phyloP scores from a whole-genome alignment of 148 eudicot species.

The Salicornia ramosissima region DNA sequence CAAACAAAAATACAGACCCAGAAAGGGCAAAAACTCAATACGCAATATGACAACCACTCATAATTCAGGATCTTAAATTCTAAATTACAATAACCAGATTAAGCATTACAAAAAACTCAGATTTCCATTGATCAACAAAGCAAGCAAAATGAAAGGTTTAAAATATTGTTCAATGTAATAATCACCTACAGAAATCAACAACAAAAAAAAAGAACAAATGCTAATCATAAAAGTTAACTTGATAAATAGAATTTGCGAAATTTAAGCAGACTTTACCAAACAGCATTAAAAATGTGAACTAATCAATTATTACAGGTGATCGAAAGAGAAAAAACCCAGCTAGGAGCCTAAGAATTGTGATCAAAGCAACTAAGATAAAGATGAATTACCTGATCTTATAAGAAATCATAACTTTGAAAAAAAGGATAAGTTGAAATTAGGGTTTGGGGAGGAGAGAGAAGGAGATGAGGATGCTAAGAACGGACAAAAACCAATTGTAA shows the following conservation, averaged over 20 bases:
- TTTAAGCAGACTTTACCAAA: conserved; percentile 13
- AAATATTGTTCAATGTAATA: conserved; percentile 13
- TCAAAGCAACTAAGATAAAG: conserved; percentile 22
- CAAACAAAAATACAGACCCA: neutral
- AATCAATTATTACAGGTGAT: conserved; percentile 9
- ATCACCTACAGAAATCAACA: conserved; percentile 13
- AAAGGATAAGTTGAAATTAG: conserved; percentile 36
- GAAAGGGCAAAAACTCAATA: conserved; percentile 7
- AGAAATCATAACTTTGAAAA: neutral
- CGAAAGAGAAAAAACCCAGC: conserved; percentile 30
- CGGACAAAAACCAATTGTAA: conserved; percentile 22
- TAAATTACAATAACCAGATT: conserved; percentile 6
- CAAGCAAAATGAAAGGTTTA: conserved; percentile 19
- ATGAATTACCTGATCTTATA: conserved; percentile 44
- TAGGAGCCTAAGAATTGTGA: conserved; percentile 27
- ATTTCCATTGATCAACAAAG: conserved; percentile 1
- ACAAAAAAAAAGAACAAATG: conserved; percentile 11
- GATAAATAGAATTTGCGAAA: conserved; percentile 30
- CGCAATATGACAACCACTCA: neutral
- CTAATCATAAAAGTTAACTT: conserved; percentile 26
- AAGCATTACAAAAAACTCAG: conserved; percentile 2
- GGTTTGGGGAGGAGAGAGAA: conserved; percentile 44
- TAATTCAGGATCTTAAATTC: conserved; percentile 18
- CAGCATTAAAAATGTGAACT: conserved; percentile 11
- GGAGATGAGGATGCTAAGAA: conserved; percentile 20